A percentile compares a stretch with the other conserved stretches of the same genome.
These are phyloP conservation scores for Dionaea muscipula DNA, from an alignment of 179 eudicot species.

Conservation along the genomic window DNA sequence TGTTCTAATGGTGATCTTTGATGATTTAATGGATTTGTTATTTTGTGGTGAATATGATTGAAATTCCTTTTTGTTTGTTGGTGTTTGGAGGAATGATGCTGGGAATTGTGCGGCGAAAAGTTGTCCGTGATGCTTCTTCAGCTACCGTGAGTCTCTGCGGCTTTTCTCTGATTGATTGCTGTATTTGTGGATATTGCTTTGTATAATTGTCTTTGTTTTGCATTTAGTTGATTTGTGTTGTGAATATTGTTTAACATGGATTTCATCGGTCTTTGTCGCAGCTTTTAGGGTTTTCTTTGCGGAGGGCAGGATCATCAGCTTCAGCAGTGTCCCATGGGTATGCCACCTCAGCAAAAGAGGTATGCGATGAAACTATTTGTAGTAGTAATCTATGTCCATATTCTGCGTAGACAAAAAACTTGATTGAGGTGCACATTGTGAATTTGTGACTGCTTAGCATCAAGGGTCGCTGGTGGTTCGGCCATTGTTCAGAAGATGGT, in stretches of 20 bases:
- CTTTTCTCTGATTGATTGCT: no score
- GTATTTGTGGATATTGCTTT: not conserved
- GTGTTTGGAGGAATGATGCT: slow-evolving; percentile 17
- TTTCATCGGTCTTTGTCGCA: slow-evolving; percentile 4
- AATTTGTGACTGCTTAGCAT: no score
- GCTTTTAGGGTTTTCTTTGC: slow-evolving; percentile 22
- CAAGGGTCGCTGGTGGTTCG: no score
- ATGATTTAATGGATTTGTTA: no score
- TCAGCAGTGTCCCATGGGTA: slow-evolving; percentile 17
- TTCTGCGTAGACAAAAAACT: not conserved
- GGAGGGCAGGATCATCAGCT: slow-evolving; percentile 12
- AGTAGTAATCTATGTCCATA: not conserved
- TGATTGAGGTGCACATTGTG: not conserved
- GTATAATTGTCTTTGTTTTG: not conserved
- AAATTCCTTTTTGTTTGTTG: no score
- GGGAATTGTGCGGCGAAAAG: slow-evolving; percentile 28
- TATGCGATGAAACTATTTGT: not conserved
- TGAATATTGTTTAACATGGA: not conserved
- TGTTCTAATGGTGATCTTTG: no score
- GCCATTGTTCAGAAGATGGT: no score
- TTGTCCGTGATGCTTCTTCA: slow-evolving; percentile 26
- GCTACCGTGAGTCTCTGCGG: slow-evolving; percentile 13
- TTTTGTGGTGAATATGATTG: no score
- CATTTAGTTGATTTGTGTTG: not conserved
- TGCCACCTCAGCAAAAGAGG: slow-evolving; percentile 23